A percentile compares a stretch with the other conserved stretches of the same genome.
These are phyloP conservation scores for Beta macrorhiza DNA, from an alignment of 179 eudicot species.

Conservation along the genomic window DNA sequence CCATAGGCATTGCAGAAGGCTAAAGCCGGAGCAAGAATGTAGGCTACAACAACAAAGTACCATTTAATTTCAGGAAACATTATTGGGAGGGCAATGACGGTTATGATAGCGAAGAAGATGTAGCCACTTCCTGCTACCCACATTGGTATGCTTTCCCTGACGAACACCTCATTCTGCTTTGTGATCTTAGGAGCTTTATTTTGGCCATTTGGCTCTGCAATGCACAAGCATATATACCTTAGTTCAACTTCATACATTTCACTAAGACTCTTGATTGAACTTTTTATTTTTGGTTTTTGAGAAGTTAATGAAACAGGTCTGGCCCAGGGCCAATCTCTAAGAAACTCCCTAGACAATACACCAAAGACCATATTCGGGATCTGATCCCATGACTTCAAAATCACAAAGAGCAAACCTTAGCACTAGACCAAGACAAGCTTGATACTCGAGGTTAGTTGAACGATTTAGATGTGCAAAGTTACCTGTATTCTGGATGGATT, in stretches of 20 bases:
- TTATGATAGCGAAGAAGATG: constrained; percentile 41
- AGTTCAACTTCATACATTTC: background rate
- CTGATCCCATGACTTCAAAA: too few species aligned
- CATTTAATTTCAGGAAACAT: constrained; percentile 66
- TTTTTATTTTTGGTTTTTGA: too few species aligned
- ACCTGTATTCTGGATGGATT: constrained; percentile 33
- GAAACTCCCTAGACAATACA: too few species aligned
- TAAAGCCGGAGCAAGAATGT: constrained; percentile 57
- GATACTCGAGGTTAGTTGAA: background rate
- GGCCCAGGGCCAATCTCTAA: too few species aligned
- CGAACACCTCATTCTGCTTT: constrained; percentile 49
- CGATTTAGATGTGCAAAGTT: background rate
- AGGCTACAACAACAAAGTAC: constrained; percentile 59
- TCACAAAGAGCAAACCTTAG: too few species aligned
- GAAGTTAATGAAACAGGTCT: too few species aligned
- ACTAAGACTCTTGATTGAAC: background rate
- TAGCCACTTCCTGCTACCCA: constrained; percentile 63
- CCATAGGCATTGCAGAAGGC: constrained; percentile 90
- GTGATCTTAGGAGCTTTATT: constrained; percentile 29
- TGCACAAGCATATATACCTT: background rate
- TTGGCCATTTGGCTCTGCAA: constrained; percentile 24
- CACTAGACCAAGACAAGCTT: too few species aligned
- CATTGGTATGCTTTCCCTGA: constrained; percentile 61
- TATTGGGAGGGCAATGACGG: constrained; percentile 50
- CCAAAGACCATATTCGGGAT: too few species aligned